Conservation (phyloP, 2,329 filamentous ascomycete species). For the Ophiocordyceps camponoti-leonardi region DNA sequence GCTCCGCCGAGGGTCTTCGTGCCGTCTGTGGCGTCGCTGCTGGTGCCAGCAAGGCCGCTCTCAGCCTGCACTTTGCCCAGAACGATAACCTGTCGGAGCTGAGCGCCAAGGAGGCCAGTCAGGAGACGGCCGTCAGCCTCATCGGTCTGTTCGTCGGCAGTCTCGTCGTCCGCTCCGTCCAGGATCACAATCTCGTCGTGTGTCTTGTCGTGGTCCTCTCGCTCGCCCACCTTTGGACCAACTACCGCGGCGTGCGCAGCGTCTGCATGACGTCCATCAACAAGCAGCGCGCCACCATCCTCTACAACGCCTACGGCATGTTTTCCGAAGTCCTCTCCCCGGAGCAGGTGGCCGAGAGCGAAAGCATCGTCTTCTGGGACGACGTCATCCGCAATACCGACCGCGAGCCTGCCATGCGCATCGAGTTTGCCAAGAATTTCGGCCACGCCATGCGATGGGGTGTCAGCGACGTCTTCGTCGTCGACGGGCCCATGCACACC, state of each 20-base stretch:
- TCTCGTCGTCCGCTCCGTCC: conserved; percentile 60
- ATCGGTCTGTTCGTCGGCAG: conserved; percentile 76
- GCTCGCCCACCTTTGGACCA: conserved; percentile 61
- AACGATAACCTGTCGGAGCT: conserved; percentile 81
- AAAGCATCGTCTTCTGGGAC: conserved; percentile 40
- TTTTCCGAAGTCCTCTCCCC: conserved; percentile 41
- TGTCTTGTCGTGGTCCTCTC: conserved; percentile 54
- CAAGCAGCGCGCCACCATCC: conserved; percentile 66
- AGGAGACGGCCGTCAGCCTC: conserved; percentile 84
- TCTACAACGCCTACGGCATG: conserved; percentile 43
- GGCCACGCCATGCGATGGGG: conserved; percentile 14
- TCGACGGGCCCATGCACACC: conserved; percentile 13
- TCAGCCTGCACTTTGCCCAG: conserved; percentile 82
- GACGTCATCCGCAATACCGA: conserved; percentile 12
- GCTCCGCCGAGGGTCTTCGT: conserved; percentile 31
- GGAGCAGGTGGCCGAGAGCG: conserved; percentile 42
- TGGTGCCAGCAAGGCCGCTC: conserved; percentile 73
- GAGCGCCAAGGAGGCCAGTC: conserved; percentile 87
- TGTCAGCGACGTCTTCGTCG: conserved; percentile 7
- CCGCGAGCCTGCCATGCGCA: conserved; percentile 12
- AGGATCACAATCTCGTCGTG: conserved; percentile 57
- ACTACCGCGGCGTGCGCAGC: conserved; percentile 69
- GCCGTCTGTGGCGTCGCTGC: conserved; percentile 77
- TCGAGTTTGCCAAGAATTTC: conserved; percentile 25
- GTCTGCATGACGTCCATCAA: conserved; percentile 78